Base-by-base conservation (phyloP, 129 eudicot genomes). In the Centrapalus pauciflorus region DNA sequence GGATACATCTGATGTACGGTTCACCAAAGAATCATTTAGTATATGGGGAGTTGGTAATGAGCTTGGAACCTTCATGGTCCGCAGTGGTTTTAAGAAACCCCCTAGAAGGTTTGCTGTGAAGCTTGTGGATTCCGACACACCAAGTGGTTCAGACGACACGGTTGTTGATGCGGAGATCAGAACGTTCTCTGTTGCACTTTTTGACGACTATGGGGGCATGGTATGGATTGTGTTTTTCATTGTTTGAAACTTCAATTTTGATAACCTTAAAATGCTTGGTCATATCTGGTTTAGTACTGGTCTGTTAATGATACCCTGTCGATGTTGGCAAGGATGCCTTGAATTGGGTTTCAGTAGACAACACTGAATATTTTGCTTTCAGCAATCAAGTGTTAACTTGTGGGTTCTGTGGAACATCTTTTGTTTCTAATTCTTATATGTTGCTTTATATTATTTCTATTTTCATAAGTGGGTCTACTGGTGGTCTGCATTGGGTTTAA, bases 151-250 rank as follows among this genome's bases (percentile, higher is more conserved):
- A 21, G 97, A 84, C 50, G 81, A 87, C 77, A 89, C 84, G 20
- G 86, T 86, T 52, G 55, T 94, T 72, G 97, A 89, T 82, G 99
- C 95, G 14, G 83, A 86, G 75, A 83, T 94, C 51, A 81, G 94
- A 59, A 89, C 99, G 23, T 94, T 94, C 63, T 94, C 99, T 71
- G 97, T 80, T 11, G 95, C 95, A 40, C 95, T 90, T 66, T 94
- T 94, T 81, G 99, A 94, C 35, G 99, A 94, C 77, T 94, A 86
- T 76, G 95, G 99, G 35, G 99, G 99, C 81, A 69, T 94, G 97
- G 99, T 94, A 81, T 57, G 82, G 10, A 12, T 14, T 54, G 20
- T 76, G 20, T 16, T 23, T 77, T 54, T 73, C 28, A 48, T 63
- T 45, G 9, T 63, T n/a, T 67, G 7, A 29, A 37, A 41, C 8